These are phyloP conservation scores for Uronychia binucleata DNA, from an alignment of 73 alveolate genomes.

Conservation along the genomic window DNA sequence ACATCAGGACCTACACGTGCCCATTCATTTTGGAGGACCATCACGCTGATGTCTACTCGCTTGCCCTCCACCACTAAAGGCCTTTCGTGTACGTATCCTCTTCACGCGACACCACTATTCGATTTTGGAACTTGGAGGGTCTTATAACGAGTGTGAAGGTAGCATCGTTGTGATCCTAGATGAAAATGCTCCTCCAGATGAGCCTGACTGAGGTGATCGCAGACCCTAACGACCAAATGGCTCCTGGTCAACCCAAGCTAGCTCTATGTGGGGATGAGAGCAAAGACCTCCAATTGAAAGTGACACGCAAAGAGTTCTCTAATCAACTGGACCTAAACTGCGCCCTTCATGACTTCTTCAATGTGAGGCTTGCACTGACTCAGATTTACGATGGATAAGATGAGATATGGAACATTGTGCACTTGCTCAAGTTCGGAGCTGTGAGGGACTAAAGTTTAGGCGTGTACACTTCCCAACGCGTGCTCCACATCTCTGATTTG, in stretches of 20 bases:
- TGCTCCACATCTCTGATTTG: neutral
- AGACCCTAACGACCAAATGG: neutral
- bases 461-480: neutral
- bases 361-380: neutral
- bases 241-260: neutral
- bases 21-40: slow-evolving; percentile 64
- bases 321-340: neutral
- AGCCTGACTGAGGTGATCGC: neutral
- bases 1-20: slow-evolving; percentile 69
- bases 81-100: slow-evolving; percentile 82
- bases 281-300: neutral
- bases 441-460: neutral
- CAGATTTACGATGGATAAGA: neutral
- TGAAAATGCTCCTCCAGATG: neutral
- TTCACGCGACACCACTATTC: slow-evolving; percentile 82
- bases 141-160: slow-evolving; percentile 8
- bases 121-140: slow-evolving; percentile 63
- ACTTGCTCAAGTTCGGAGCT: neutral
- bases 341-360: neutral
- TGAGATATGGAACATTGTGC: neutral
- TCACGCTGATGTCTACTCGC: slow-evolving; percentile 87
- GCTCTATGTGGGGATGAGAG: neutral
- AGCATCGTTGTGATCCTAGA: neutral
- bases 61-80: slow-evolving; percentile 69
- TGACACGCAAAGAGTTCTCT: neutral